These are phyloP conservation scores for Nadsonia fulvescens DNA, from an alignment of 805 yeast species.

Conservation along the genomic window DNA sequence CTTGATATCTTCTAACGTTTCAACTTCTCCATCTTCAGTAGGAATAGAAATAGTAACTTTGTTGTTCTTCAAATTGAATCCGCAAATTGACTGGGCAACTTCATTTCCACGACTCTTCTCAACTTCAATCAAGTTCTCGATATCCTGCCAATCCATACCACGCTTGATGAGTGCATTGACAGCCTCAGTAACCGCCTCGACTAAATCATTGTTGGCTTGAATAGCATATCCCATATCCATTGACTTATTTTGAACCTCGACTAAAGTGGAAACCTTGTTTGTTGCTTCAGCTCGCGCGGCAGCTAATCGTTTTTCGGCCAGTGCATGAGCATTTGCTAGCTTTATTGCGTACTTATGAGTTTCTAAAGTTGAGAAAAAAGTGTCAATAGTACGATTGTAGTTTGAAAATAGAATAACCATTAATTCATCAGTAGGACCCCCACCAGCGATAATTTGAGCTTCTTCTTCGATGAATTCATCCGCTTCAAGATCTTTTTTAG, in stretches of 20 bases:
- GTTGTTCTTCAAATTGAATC: slow-evolving; percentile 49
- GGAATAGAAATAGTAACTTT: slow-evolving; percentile 43
- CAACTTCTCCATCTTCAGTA: slow-evolving; percentile 23
- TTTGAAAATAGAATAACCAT: slow-evolving; percentile 34
- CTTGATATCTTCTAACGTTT: slow-evolving; percentile 10
- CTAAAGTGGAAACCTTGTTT: slow-evolving; percentile 47
- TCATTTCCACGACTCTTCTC: slow-evolving; percentile 52
- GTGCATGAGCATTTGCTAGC: slow-evolving; percentile 58
- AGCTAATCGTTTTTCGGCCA: slow-evolving; percentile 56
- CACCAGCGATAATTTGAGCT: no score
- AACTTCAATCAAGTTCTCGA: slow-evolving; percentile 51
- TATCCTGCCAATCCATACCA: slow-evolving; percentile 88
- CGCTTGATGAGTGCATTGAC: slow-evolving; percentile 54
- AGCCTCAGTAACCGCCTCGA: slow-evolving; percentile 52
- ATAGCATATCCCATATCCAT: slow-evolving; percentile 56
- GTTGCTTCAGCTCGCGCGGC: slow-evolving; percentile 59
- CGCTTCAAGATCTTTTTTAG: no score
- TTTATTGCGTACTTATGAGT: slow-evolving; percentile 59
- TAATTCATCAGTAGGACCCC: slow-evolving; percentile 12
- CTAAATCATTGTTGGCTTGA: slow-evolving; percentile 46
- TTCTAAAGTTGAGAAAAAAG: slow-evolving; percentile 70
- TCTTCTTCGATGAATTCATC: no score
- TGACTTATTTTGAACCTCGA: slow-evolving; percentile 43
- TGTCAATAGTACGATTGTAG: slow-evolving; percentile 69
- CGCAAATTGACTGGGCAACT: slow-evolving; percentile 41